Evolutionary conservation across 768 basidiomycete genomes (phyloP).

Genomic region (Serendipita sp.): DNA sequence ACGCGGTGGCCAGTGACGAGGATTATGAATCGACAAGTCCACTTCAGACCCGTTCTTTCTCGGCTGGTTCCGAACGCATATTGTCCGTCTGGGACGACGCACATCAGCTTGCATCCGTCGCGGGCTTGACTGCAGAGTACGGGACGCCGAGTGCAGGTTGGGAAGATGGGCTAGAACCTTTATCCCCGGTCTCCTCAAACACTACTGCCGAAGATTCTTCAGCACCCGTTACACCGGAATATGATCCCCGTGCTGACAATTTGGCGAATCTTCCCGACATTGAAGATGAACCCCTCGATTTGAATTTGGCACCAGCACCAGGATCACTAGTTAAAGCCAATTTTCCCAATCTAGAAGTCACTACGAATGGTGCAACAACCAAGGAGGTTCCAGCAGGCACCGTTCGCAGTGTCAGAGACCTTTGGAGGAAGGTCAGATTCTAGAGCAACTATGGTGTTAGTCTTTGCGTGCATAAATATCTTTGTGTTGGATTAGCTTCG

Average conservation of each 20-base stretch:
- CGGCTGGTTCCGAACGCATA: conserved; percentile 1
- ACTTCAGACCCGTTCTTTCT: neutral
- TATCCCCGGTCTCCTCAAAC: neutral
- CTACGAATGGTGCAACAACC: neutral
- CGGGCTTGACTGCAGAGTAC: too few species aligned
- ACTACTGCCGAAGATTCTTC: neutral
- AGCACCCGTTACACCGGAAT: neutral
- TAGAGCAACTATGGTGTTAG: neutral
- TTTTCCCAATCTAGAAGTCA: neutral
- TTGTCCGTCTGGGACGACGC: neutral
- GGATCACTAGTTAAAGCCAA: neutral
- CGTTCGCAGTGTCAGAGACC: conserved; percentile 2
- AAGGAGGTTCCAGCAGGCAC: neutral
- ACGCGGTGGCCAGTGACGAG: neutral
- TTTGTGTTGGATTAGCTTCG: neutral
- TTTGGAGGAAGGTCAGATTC: neutral
- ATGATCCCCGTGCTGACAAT: neutral
- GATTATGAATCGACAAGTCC: neutral
- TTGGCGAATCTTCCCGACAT: neutral
- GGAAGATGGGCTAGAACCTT: neutral
- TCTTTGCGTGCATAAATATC: neutral
- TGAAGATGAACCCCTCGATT: neutral
- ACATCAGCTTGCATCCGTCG: neutral
- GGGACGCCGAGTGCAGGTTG: neutral
- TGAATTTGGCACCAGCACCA: neutral